Evolutionary conservation across 805 yeast species (phyloP).

Genomic region (Saccharomycopsis babjevae): DNA sequence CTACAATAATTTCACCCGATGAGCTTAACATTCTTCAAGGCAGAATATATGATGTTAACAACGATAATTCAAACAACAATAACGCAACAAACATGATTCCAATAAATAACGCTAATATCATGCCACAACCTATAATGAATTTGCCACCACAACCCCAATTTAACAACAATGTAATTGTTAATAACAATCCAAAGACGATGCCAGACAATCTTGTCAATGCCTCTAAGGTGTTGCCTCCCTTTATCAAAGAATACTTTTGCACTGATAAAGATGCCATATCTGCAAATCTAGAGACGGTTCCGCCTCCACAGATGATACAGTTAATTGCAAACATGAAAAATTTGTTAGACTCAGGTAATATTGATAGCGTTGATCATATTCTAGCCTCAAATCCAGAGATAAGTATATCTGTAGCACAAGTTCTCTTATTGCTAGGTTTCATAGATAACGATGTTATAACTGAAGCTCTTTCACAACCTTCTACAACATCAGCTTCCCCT

Average conservation of each 20-base stretch:
- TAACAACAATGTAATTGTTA: conserved; percentile 10
- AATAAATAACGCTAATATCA: neutral
- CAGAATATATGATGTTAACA: neutral
- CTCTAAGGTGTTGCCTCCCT: conserved; percentile 44
- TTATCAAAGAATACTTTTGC: conserved; percentile 33
- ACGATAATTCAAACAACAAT: neutral
- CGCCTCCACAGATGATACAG: conserved; percentile 67
- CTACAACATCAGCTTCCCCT: neutral
- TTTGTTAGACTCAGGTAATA: conserved; percentile 40
- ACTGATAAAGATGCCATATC: conserved; percentile 46
- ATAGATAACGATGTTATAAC: conserved; percentile 47
- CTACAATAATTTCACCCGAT: conserved; percentile 29
- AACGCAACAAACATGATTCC: neutral
- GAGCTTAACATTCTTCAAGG: neutral
- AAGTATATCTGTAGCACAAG: conserved; percentile 63
- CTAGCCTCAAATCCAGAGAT: conserved; percentile 44
- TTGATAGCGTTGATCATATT: conserved; percentile 36
- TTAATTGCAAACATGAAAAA: conserved; percentile 56
- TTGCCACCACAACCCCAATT: neutral
- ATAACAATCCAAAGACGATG: conserved; percentile 19
- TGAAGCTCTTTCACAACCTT: neutral
- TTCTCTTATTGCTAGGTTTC: conserved; percentile 66
- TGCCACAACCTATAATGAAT: neutral
- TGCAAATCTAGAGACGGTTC: conserved; percentile 48
- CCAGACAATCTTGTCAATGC: conserved; percentile 46